Percentiles rank a stretch among this genome's conserved stretches.
These are phyloP conservation scores for Fusarium floridanum DNA, from an alignment of 2,329 filamentous ascomycete species.

Conservation along the genomic window DNA sequence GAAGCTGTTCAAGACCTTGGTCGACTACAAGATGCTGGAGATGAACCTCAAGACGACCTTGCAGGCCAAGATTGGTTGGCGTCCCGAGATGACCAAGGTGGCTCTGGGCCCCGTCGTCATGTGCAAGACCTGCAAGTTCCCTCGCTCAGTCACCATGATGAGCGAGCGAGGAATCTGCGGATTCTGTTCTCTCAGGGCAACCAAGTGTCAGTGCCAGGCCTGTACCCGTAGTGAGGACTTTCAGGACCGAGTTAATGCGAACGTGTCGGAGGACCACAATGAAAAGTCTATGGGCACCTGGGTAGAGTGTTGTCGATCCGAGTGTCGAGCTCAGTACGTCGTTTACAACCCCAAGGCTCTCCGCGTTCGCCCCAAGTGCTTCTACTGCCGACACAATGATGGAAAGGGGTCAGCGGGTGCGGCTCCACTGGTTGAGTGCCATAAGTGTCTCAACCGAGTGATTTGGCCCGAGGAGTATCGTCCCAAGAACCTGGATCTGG, in stretches of 20 bases:
- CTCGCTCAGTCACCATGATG: conserved; percentile 66
- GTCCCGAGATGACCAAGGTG: conserved; percentile 57
- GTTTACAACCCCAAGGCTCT: conserved; percentile 59
- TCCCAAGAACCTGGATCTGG: conserved; percentile 47
- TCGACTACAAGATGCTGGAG: conserved; percentile 62
- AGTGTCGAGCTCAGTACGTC: conserved; percentile 64
- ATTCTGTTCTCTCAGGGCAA: conserved; percentile 49
- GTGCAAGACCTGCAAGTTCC: conserved; percentile 58
- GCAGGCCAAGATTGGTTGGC: conserved; percentile 59
- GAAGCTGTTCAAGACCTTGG: conserved; percentile 58
- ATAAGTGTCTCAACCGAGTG: conserved; percentile 58
- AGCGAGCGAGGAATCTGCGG: conserved; percentile 55
- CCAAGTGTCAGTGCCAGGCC: conserved; percentile 35
- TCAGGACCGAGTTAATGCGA: conserved; percentile 35
- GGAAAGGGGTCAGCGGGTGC: conserved; percentile 17
- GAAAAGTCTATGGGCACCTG: conserved; percentile 54
- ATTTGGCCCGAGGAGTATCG: conserved; percentile 62
- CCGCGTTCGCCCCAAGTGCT: conserved; percentile 61
- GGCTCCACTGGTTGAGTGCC: conserved; percentile 61
- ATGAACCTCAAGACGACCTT: conserved; percentile 60
- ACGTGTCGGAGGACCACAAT: conserved; percentile 51
- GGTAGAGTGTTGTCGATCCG: conserved; percentile 60
- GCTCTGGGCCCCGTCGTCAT: conserved; percentile 57
- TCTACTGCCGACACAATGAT: conserved; percentile 57
- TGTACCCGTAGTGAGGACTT: conserved; percentile 43